Evolutionary conservation across 2,329 filamentous ascomycete genomes (phyloP).

Genomic region (Paecilomyces niveus): DNA sequence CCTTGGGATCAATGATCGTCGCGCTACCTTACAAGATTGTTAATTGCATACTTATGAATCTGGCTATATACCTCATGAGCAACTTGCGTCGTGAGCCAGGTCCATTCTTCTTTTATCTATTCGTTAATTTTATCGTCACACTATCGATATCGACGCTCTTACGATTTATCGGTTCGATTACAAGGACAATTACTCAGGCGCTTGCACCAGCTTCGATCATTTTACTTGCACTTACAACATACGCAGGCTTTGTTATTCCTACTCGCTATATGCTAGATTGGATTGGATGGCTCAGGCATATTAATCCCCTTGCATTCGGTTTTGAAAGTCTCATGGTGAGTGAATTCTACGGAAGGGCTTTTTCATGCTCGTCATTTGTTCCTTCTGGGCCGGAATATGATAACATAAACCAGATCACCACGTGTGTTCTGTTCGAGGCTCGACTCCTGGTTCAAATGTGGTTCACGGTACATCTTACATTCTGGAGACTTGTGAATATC

Average conservation of each 20-base stretch:
- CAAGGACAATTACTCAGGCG: constrained; percentile 57
- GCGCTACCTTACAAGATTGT: constrained; percentile 76
- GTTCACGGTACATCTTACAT: constrained; percentile 57
- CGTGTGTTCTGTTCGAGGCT: constrained; percentile 57
- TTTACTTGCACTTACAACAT: constrained; percentile 39
- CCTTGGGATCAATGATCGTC: constrained; percentile 76
- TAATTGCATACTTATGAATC: constrained; percentile 69
- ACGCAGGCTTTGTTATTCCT: constrained; percentile 41
- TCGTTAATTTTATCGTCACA: constrained; percentile 67
- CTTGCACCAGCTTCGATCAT: constrained; percentile 50
- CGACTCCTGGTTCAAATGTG: constrained; percentile 43
- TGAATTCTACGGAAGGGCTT: constrained; percentile 65
- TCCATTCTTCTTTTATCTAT: constrained; percentile 77
- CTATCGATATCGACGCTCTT: constrained; percentile 82
- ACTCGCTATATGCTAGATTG: constrained; percentile 62
- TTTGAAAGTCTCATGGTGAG: constrained; percentile 79
- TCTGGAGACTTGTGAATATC: constrained; percentile 50
- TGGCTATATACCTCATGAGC: constrained; percentile 80
- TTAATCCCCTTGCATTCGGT: constrained; percentile 70
- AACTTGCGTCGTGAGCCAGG: constrained; percentile 67
- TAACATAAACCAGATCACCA: constrained; percentile 28
- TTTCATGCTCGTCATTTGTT: constrained; percentile 42
- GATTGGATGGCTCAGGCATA: constrained; percentile 76
- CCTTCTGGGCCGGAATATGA: constrained; percentile 17
- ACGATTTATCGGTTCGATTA: constrained; percentile 69